A percentile compares a stretch with the other conserved stretches of the same genome.
These are phyloP conservation scores for Beauveria australis DNA, from an alignment of 2,329 filamentous ascomycete genomes.

Conservation along the genomic window DNA sequence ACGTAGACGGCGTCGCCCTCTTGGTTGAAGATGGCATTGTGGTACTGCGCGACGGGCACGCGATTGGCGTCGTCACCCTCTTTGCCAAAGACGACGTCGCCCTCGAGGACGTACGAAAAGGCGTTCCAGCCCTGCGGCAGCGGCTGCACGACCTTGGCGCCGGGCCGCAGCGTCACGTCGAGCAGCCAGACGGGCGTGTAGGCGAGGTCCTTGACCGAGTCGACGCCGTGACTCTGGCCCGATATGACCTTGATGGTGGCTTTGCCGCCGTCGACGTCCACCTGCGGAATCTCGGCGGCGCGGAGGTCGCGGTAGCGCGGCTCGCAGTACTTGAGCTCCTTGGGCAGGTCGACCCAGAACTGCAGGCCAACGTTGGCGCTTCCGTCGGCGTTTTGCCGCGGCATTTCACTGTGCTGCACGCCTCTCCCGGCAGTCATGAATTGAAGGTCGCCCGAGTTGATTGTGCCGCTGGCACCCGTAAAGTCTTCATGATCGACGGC, in stretches of 20 bases:
- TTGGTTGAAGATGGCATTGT: slow-evolving; percentile 84
- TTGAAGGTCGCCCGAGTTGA: slow-evolving; percentile 81
- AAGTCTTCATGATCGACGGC: slow-evolving; percentile 91
- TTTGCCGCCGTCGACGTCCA: slow-evolving; percentile 60
- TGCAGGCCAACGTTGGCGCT: slow-evolving; percentile 79
- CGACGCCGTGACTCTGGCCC: slow-evolving; percentile 73
- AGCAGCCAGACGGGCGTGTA: slow-evolving; percentile 98
- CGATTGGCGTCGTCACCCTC: slow-evolving; percentile 35
- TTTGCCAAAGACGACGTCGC: slow-evolving; percentile 55
- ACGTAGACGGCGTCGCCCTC: slow-evolving; percentile 68
- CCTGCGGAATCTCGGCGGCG: slow-evolving; percentile 69
- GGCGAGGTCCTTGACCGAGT: slow-evolving; percentile 80
- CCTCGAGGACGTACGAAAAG: slow-evolving; percentile 79
- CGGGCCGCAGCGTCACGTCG: slow-evolving; percentile 72
- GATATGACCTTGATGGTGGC: slow-evolving; percentile 86
- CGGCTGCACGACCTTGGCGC: slow-evolving; percentile 66
- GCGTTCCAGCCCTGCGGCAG: slow-evolving; percentile 80
- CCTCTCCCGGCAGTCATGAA: slow-evolving; percentile 95
- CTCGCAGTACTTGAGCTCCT: slow-evolving; percentile 76
- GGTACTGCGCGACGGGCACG: slow-evolving; percentile 55
- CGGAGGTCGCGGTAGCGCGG: slow-evolving; percentile 84
- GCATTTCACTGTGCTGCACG: slow-evolving; percentile 96
- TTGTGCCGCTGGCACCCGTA: slow-evolving; percentile 74
- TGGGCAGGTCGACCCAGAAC: slow-evolving; percentile 88
- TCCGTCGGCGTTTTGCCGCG: slow-evolving; percentile 67